These are phyloP conservation scores for Podaxis sp. DNA, from an alignment of 768 basidiomycete genomes.

Conservation along the genomic window DNA sequence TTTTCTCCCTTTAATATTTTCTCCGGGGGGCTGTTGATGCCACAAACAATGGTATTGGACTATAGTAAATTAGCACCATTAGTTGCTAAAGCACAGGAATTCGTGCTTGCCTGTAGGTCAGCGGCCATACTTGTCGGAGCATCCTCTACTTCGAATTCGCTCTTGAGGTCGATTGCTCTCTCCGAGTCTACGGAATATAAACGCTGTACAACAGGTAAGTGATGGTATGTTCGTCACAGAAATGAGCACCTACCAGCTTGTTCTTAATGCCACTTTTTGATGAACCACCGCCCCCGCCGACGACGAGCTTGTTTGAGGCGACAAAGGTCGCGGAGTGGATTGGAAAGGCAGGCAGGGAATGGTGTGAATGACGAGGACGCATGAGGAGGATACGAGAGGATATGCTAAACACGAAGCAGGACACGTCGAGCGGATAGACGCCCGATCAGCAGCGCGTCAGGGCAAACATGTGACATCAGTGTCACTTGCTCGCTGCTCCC, in stretches of 20 bases:
- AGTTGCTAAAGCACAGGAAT: not conserved
- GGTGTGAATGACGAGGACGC: slow-evolving; percentile 76
- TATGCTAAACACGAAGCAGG: not conserved
- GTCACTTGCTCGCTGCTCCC: not conserved
- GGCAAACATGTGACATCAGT: not conserved
- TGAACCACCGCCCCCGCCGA: slow-evolving; percentile 91
- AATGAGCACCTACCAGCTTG: slow-evolving; percentile 66
- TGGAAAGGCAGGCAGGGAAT: slow-evolving; percentile 80
- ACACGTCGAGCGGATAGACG: slow-evolving; percentile 11
- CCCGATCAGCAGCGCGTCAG: slow-evolving; percentile 8
- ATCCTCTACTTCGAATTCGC: slow-evolving; percentile 85
- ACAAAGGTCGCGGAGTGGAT: slow-evolving; percentile 86
- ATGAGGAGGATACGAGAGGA: slow-evolving; percentile 37
- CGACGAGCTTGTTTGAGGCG: slow-evolving; percentile 63
- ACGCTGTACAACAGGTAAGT: slow-evolving; percentile 42
- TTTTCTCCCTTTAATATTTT: slow-evolving; percentile 66
- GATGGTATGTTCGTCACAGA: not conserved
- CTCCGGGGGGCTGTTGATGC: slow-evolving; percentile 78
- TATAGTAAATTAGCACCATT: slow-evolving; percentile 18
- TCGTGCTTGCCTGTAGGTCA: slow-evolving; percentile 48
- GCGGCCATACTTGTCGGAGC: slow-evolving; percentile 95
- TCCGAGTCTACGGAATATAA: slow-evolving; percentile 61
- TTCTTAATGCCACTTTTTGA: slow-evolving; percentile 91
- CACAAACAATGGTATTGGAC: slow-evolving; percentile 68
- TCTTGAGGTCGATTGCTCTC: slow-evolving; percentile 49